These are phyloP conservation scores for Leccinum truebloodii DNA, from an alignment of 768 basidiomycete genomes.

Conservation along the genomic window DNA sequence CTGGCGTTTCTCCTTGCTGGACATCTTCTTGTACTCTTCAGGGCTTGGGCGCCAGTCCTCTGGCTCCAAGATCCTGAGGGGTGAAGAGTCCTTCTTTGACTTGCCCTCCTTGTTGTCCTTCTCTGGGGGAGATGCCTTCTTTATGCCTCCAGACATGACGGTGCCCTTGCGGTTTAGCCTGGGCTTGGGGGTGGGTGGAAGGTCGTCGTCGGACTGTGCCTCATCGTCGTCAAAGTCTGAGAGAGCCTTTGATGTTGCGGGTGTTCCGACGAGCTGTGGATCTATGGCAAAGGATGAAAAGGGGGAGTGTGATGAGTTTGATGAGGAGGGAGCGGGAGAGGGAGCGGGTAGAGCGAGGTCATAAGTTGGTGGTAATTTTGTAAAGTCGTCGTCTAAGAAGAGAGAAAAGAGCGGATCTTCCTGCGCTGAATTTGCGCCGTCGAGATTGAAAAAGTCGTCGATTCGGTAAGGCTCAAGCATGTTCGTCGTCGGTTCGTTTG, in stretches of 20 bases:
- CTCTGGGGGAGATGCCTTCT: constrained; percentile 51
- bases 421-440: constrained; percentile 42
- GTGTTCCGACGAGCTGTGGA: constrained; percentile 74
- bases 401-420: constrained; percentile 44
- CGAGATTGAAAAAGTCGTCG: constrained; percentile 68
- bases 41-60: constrained; percentile 86
- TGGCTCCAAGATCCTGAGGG: constrained; percentile 35
- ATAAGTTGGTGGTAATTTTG: constrained; percentile 31
- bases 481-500: background rate
- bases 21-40: constrained; percentile 95
- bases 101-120: constrained; percentile 33
- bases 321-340: constrained; percentile 21
- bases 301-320: constrained; percentile 27
- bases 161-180: constrained; percentile 63
- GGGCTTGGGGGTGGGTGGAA: constrained; percentile 36
- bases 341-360: constrained; percentile 34
- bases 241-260: constrained; percentile 45
- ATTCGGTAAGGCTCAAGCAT: constrained; percentile 36
- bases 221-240: constrained; percentile 47
- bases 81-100: constrained; percentile 30
- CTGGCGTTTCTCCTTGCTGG: constrained; percentile 94
- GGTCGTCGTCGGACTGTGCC: constrained; percentile 34
- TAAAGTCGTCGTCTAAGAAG: constrained; percentile 46
- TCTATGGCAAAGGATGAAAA: constrained; percentile 56
- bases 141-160: constrained; percentile 71